A percentile compares a stretch with the other conserved stretches of the same genome.
phyloP scores from a whole-genome alignment of 2,329 filamentous ascomycete species.

The Cordyceps militaris region DNA sequence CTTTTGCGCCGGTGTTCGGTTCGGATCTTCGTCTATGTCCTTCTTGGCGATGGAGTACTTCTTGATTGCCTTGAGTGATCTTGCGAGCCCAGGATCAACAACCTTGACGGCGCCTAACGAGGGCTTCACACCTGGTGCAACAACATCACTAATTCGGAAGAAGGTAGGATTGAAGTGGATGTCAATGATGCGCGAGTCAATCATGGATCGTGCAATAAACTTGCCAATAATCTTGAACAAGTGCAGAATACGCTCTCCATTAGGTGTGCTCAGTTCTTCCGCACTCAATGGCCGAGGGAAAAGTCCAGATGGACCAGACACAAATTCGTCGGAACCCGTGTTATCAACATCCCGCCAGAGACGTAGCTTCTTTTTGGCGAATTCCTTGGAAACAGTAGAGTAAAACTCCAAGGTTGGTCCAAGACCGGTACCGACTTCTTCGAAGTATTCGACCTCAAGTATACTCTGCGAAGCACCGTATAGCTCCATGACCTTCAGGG shows the following conservation, averaged over 20 bases:
- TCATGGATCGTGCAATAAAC: conserved; percentile 96
- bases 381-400: conserved; percentile 93
- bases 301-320: conserved; percentile 74
- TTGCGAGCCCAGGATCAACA: conserved; percentile 79
- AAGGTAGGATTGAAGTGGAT: conserved; percentile 96
- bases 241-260: conserved; percentile 80
- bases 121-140: conserved; percentile 58
- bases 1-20: conserved; percentile 63
- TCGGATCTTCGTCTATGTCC: conserved; percentile 65
- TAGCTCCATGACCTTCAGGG: conserved; percentile 96
- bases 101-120: conserved; percentile 84
- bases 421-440: conserved; percentile 93
- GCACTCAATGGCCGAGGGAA: conserved; percentile 88
- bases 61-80: conserved; percentile 79
- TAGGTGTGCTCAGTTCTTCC: conserved; percentile 64
- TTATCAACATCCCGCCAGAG: conserved; percentile 91
- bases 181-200: conserved; percentile 96
- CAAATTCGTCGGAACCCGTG: conserved; percentile 66
- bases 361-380: conserved; percentile 93
- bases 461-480: conserved; percentile 97
- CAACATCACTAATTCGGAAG: conserved; percentile 80
- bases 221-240: conserved; percentile 92
- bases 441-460: conserved; percentile 95
- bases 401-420: conserved; percentile 97
- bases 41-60: conserved; percentile 80